Conservation (phyloP, 1,284 basidiomycete genomes). For the Phellinidium pouzarii region DNA sequence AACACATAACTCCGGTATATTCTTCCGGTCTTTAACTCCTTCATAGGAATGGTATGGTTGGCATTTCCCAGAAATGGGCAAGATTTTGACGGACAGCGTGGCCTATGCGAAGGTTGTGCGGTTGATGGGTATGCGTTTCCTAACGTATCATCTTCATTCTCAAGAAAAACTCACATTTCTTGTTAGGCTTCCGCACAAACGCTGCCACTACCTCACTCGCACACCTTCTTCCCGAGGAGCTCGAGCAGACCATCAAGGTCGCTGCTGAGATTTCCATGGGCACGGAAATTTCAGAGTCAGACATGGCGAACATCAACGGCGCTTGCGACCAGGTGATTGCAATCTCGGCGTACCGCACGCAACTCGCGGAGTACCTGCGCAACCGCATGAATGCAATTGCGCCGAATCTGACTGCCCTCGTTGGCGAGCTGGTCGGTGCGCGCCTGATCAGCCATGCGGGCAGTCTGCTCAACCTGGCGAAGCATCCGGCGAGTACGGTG, state of each 20-base stretch:
- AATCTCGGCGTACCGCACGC: constrained; percentile 89
- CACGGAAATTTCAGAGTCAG: constrained; percentile 94
- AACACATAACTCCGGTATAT: constrained; percentile 19
- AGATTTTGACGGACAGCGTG: constrained; percentile 95
- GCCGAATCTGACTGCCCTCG: constrained; percentile 91
- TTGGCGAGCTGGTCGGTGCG: constrained; percentile 96
- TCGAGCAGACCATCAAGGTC: constrained; percentile 86
- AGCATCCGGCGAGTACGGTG: constrained; percentile 96
- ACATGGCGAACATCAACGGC: constrained; percentile 91
- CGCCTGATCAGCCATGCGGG: constrained; percentile 96
- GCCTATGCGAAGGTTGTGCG: constrained; percentile 93
- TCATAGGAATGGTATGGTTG: constrained; percentile 97
- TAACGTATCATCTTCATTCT: background rate
- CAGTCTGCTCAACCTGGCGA: constrained; percentile 88
- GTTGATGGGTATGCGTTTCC: constrained; percentile 60
- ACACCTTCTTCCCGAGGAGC: constrained; percentile 89
- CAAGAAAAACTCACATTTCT: constrained; percentile 13
- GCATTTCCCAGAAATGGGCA: constrained; percentile 99
- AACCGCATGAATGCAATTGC: constrained; percentile 98
- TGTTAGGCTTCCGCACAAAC: constrained; percentile 86
- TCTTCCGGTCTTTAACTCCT: constrained; percentile 9
- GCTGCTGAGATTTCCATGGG: constrained; percentile 98
- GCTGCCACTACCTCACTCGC: constrained; percentile 82
- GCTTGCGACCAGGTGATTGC: constrained; percentile 97
- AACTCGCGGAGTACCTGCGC: constrained; percentile 90